Evolutionary conservation across 176 grass and related monocot species (phyloP).

Genomic region (Calamus simplicifolius): DNA sequence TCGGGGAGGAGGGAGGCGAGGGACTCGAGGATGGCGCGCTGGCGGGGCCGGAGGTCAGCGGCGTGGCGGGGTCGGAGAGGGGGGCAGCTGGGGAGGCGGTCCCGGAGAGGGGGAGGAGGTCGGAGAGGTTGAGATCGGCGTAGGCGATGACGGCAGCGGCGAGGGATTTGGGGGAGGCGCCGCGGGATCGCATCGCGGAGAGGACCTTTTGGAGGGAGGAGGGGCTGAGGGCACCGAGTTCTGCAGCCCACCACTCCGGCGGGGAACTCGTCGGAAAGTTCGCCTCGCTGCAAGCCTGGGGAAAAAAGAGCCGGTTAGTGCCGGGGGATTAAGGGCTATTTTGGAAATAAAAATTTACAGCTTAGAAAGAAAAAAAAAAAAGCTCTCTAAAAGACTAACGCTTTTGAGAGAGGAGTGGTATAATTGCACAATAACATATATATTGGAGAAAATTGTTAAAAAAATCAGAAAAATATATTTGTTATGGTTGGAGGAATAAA

Average conservation of each 20-base stretch:
- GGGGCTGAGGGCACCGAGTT: slow-evolving; percentile 35
- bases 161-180: slow-evolving; percentile 25
- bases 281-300: slow-evolving; percentile 47
- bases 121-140: slow-evolving; percentile 34
- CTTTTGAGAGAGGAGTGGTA: no score
- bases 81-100: neutral
- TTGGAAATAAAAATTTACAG: no score
- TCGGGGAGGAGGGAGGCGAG: slow-evolving; percentile 42
- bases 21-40: slow-evolving; percentile 30
- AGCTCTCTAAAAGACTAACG: no score
- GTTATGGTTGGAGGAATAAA: no score
- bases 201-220: slow-evolving; percentile 47
- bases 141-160: slow-evolving; percentile 26
- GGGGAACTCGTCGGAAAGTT: slow-evolving; percentile 35
- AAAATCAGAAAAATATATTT: no score
- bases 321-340: no score
- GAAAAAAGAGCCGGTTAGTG: neutral
- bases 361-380: no score
- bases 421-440: no score
- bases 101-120: slow-evolving; percentile 6
- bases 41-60: neutral
- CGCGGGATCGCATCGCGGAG: slow-evolving; percentile 34
- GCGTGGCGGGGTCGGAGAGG: neutral
- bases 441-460: no score
- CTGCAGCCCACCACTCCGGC: slow-evolving; percentile 45